A percentile compares a stretch with the other conserved stretches of the same genome.
phyloP scores from a whole-genome alignment of 2,329 filamentous ascomycete species.

The Microsporum ferrugineum region DNA sequence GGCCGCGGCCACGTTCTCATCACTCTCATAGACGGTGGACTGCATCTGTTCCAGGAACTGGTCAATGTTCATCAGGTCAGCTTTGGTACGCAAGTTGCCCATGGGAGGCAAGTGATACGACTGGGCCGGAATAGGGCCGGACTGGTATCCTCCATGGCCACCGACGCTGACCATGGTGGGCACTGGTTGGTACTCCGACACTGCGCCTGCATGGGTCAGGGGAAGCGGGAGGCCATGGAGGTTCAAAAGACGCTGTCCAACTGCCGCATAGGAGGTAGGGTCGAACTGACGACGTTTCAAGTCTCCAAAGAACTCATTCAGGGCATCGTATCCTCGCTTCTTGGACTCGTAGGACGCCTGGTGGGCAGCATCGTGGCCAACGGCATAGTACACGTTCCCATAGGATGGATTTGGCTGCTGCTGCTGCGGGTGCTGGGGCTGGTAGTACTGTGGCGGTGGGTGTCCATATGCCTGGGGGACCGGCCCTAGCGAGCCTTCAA shows the following conservation, averaged over 20 bases:
- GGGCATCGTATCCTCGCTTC: constrained; percentile 74
- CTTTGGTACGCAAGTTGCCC: constrained; percentile 81
- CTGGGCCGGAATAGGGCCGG: constrained; percentile 56
- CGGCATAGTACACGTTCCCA: constrained; percentile 66
- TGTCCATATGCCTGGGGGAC: constrained; percentile 31
- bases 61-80: constrained; percentile 85
- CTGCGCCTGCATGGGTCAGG: constrained; percentile 44
- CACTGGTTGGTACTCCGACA: constrained; percentile 43
- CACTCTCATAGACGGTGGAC: constrained; percentile 87
- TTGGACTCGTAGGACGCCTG: constrained; percentile 55
- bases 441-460: constrained; percentile 41
- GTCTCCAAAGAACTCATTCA: constrained; percentile 90
- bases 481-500: constrained; percentile 40
- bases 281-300: constrained; percentile 87
- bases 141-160: constrained; percentile 40
- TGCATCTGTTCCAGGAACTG: constrained; percentile 94
- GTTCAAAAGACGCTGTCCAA: constrained; percentile 76
- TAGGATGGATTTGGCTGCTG: constrained; percentile 50
- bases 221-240: constrained; percentile 59
- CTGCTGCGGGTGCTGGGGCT: constrained; percentile 39
- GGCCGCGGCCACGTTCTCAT: constrained; percentile 65
- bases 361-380: constrained; percentile 57
- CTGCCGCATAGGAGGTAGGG: constrained; percentile 76
- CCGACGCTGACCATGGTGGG: constrained; percentile 47
- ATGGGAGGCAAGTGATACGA: constrained; percentile 78